Conservation (phyloP, 257 asterid species). For the Forsythia suspensa region DNA sequence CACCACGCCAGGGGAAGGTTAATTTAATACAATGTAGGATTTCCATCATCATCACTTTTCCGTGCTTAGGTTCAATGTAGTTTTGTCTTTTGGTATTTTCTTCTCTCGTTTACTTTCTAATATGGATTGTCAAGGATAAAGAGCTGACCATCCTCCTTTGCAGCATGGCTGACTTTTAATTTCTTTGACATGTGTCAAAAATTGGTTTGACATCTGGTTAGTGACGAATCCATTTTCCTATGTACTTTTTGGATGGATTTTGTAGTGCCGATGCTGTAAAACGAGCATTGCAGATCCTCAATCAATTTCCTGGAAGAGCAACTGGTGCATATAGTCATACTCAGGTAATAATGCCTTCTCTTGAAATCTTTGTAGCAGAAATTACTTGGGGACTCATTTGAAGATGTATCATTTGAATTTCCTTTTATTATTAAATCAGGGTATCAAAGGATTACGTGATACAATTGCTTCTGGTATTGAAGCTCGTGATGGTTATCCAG, state of each 20-base stretch:
- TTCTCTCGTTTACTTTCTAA: neutral
- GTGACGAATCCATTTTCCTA: slow-evolving; percentile 9
- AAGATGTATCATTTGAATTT: neutral
- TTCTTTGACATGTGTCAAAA: neutral
- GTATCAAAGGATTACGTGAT: slow-evolving; percentile 94
- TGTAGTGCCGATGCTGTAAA: slow-evolving; percentile 88
- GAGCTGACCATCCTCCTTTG: neutral
- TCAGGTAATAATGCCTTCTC: slow-evolving; percentile 52
- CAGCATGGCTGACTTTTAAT: neutral
- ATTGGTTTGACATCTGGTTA: slow-evolving; percentile 4
- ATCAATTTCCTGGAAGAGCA: slow-evolving; percentile 96
- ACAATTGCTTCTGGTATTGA: slow-evolving; percentile 91
- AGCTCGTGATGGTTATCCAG: slow-evolving; percentile 96
- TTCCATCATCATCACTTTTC: neutral
- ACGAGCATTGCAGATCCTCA: slow-evolving; percentile 85
- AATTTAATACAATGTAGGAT: neutral
- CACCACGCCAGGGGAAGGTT: neutral
- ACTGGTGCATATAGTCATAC: slow-evolving; percentile 99
- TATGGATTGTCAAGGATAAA: neutral
- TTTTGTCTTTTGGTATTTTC: neutral
- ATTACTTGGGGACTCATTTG: slow-evolving; percentile 1
- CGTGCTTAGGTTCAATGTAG: neutral
- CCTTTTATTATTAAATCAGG: slow-evolving; percentile 44
- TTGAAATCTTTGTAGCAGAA: neutral
- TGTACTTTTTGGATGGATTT: slow-evolving; percentile 14